Conservation (phyloP, 75 land plant species). For the Cupressus sempervirens region DNA sequence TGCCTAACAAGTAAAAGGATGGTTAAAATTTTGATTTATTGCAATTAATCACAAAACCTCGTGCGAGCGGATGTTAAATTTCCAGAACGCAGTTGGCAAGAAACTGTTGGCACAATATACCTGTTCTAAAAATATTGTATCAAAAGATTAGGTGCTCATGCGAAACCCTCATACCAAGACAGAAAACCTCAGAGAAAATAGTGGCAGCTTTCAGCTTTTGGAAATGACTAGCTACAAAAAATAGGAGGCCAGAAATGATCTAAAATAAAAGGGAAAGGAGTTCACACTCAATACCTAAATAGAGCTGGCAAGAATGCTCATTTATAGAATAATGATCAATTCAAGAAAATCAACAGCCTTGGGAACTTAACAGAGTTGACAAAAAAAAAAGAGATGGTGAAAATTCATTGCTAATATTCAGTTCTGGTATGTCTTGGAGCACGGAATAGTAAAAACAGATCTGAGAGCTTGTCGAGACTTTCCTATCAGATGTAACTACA, state of each 20-base stretch:
- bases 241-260: background rate
- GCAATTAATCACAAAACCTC: background rate
- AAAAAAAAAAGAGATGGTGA: background rate
- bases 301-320: background rate
- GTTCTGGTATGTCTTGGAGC: background rate
- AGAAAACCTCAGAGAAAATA: background rate
- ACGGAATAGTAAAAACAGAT: background rate
- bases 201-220: background rate
- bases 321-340: background rate
- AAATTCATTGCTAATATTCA: background rate
- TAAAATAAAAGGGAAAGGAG: background rate
- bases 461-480: background rate
- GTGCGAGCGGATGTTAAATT: background rate
- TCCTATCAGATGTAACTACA: background rate
- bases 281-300: background rate
- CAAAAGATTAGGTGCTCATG: background rate
- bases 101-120: background rate
- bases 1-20: background rate
- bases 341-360: background rate
- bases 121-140: background rate
- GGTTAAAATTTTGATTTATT: background rate
- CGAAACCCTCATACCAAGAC: too few species aligned
- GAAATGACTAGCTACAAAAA: background rate
- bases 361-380: background rate
- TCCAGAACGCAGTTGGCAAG: background rate